Evolutionary conservation across 2,329 filamentous ascomycete species (phyloP).

Genomic region (Metarhizium humberi): DNA sequence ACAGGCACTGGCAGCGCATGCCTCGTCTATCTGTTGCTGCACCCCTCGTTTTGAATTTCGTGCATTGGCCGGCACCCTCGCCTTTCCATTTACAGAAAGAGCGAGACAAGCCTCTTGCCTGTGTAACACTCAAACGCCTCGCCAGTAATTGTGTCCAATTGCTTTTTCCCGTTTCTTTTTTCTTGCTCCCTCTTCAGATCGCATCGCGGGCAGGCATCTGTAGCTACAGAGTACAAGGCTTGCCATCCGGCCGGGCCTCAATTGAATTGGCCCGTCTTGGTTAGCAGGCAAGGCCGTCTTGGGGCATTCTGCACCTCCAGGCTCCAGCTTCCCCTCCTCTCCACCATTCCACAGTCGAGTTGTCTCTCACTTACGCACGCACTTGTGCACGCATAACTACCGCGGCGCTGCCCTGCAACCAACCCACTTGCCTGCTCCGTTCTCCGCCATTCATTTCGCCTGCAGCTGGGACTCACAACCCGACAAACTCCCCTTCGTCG

Average conservation of each 20-base stretch:
- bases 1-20: slow-evolving; percentile 5
- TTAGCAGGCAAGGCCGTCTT: background rate
- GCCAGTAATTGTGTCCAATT: background rate
- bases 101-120: background rate
- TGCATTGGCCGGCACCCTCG: background rate
- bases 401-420: slow-evolving; percentile 4
- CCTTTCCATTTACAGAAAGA: background rate
- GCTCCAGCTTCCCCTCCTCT: background rate
- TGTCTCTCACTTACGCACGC: background rate
- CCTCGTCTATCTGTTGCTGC: slow-evolving; percentile 5
- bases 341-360: background rate
- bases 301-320: background rate
- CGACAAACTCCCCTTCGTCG: background rate
- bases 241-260: background rate
- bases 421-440: background rate
- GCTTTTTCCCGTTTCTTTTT: background rate
- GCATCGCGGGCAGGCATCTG: background rate
- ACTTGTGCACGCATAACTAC: slow-evolving; percentile 1
- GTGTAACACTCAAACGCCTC: background rate
- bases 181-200: background rate
- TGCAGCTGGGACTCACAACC: background rate
- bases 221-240: background rate
- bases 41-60: background rate
- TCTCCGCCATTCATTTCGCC: slow-evolving; percentile 8
- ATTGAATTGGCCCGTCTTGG: background rate